These are phyloP conservation scores for Cylindrotheca fusiformis DNA, from an alignment of 108 stramenopile genomes.

Conservation along the genomic window DNA sequence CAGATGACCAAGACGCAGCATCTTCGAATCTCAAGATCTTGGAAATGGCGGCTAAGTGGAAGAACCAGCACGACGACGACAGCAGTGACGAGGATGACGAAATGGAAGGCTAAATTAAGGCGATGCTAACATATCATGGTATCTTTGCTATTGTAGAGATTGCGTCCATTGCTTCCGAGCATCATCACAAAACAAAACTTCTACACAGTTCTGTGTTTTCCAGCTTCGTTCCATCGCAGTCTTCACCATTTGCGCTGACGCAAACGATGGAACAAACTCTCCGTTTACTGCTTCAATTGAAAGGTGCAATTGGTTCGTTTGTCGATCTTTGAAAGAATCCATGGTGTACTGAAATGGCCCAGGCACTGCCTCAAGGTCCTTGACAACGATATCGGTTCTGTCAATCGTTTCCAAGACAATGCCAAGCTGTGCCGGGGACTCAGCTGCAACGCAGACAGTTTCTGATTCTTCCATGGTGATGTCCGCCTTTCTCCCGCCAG, in stretches of 20 bases:
- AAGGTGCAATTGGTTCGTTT: conserved; percentile 28
- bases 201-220: conserved; percentile 55
- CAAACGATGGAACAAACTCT: conserved; percentile 79
- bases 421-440: conserved; percentile 56
- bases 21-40: conserved; percentile 90
- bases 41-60: conserved; percentile 98
- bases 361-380: conserved; percentile 60
- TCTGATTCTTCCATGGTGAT: conserved; percentile 46
- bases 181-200: conserved; percentile 72
- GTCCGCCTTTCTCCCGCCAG: conserved; percentile 1
- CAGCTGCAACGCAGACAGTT: conserved; percentile 63
- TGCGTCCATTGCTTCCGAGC: conserved; percentile 37
- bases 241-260: conserved; percentile 56
- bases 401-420: conserved; percentile 46
- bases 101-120: background rate
- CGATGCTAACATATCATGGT: background rate
- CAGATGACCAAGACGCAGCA: conserved; percentile 87
- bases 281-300: conserved; percentile 77
- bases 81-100: conserved; percentile 42
- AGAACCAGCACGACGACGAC: conserved; percentile 64
- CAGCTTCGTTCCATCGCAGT: conserved; percentile 78
- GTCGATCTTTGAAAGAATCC: conserved; percentile 38
- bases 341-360: conserved; percentile 51
- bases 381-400: conserved; percentile 55
- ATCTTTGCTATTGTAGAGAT: conserved; percentile 10